Percentiles rank a stretch among this genome's conserved stretches.
Conservation (phyloP, 2,329 filamentous ascomycete genomes). For the Apiospora saccharicola region DNA sequence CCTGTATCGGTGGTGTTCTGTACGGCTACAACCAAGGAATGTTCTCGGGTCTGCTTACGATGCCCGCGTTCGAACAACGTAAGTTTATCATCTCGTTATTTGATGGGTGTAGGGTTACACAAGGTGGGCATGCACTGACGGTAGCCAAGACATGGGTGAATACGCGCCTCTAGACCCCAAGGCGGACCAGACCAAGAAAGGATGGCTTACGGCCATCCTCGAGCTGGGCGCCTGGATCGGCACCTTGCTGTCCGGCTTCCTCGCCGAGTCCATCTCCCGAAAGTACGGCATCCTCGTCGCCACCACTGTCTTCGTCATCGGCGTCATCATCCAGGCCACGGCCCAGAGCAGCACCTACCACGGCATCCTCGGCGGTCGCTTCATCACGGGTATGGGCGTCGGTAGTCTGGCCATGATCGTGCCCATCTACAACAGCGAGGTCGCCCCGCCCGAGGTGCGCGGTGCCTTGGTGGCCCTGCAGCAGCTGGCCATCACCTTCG, state of each 20-base stretch:
- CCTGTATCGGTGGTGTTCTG: conserved; percentile 67
- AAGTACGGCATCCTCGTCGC: conserved; percentile 75
- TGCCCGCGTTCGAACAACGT: conserved; percentile 62
- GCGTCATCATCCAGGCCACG: conserved; percentile 72
- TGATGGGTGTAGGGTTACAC: not conserved
- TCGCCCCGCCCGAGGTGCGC: conserved; percentile 50
- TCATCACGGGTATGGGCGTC: conserved; percentile 76
- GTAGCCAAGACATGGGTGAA: conserved; percentile 59
- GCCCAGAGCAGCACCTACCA: conserved; percentile 63
- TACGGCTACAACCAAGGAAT: conserved; percentile 82
- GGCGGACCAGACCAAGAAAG: conserved; percentile 61
- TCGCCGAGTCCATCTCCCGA: conserved; percentile 74
- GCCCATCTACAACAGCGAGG: conserved; percentile 59
- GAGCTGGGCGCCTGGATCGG: conserved; percentile 83
- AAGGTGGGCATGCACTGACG: conserved; percentile 22
- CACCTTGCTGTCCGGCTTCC: conserved; percentile 71
- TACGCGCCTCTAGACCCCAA: conserved; percentile 54
- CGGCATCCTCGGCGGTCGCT: conserved; percentile 73
- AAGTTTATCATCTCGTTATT: conserved; percentile 34
- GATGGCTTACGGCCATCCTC: conserved; percentile 71
- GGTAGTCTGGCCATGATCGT: conserved; percentile 74
- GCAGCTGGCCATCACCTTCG: conserved; percentile 63
- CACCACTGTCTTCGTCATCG: conserved; percentile 71
- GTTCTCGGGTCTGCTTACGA: conserved; percentile 73
- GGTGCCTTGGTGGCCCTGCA: conserved; percentile 55